Conservation (phyloP, 192 early-diverging fungal genomes). For the Obelidium mucronatum region DNA sequence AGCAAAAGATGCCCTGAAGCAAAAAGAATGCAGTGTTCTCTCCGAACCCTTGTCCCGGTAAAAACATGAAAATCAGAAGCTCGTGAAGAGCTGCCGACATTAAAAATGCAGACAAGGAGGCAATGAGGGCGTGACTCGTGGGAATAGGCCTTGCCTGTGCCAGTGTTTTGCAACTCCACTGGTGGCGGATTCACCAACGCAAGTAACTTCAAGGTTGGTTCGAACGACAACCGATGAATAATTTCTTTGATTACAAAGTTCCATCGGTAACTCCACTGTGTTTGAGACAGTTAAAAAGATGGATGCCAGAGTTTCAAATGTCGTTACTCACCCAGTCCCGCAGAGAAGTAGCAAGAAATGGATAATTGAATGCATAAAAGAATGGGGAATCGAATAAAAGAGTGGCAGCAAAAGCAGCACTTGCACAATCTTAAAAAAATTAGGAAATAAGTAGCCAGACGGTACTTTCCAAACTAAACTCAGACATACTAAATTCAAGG, state of each 20-base stretch:
- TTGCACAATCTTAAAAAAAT: no score
- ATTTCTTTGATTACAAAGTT: conserved; percentile 5
- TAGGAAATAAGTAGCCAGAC: no score
- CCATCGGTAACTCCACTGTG: conserved; percentile 15
- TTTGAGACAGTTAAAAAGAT: no score
- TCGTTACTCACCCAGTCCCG: no score
- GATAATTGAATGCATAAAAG: no score
- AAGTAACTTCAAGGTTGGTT: not conserved
- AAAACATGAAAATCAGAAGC: not conserved
- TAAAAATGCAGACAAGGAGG: conserved; percentile 9
- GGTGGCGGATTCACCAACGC: not conserved
- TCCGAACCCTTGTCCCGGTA: not conserved
- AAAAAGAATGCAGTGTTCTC: conserved; percentile 18
- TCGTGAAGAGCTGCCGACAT: conserved; percentile 15
- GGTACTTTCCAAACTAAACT: no score
- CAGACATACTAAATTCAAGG: no score
- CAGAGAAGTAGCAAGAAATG: not conserved
- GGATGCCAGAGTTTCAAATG: no score
- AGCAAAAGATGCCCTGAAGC: conserved; percentile 10
- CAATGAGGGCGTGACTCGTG: conserved; percentile 4
- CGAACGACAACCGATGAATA: conserved; percentile 1
- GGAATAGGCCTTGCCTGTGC: not conserved
- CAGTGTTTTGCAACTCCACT: no score
- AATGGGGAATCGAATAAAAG: no score
- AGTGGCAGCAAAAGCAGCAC: no score